Evolutionary conservation across 257 asterid genomes (phyloP), one percentile per base, ranked within the genome.

Genomic region (Penstemon newberryi): DNA sequence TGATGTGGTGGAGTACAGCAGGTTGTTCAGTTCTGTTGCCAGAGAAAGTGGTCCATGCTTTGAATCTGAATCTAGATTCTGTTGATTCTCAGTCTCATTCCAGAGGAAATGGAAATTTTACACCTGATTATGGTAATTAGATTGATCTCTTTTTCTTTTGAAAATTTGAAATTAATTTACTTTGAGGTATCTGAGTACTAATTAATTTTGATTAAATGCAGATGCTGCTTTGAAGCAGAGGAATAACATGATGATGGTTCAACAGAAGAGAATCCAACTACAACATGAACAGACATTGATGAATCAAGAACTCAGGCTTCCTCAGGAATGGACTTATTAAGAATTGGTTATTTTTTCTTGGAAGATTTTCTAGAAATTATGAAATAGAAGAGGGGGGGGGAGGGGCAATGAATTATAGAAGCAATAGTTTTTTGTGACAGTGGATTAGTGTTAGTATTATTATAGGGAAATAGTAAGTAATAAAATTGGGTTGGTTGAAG

Each of bases 301-400:
- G 80, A 63, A 71, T 63, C 84, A 81, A 33, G 95, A 84, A 56
- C 70, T 80, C 13, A 67, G 83, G 65, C 94, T 88, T 18, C 94
- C 97, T 2, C 90, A 75, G 43, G 97, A 90, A 58, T 90, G 96
- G 97, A 88, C 96, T 36, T 90, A 90, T 69, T 90, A 73, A 3
- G 19, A 7, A 25, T 56, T 56, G 9, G 60, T 56, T 56, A 15
- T 56, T 56, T 18, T 36, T 6, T 25, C 33, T 25, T 25, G 33
- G 33, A 25, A 25, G 33, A 25, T 25, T 25, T 25, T 25, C 33
- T 1, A 25, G 33, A 25, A 25, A 25, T 25, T 25, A 25, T 25
- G 42, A 18, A 56, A 40, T 13, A 56, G 25, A n/a, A 9, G 10
- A 51, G 36, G 1, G 5, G 38, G 58, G 18, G 39, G 7, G 2